Percentiles rank a stretch among this genome's conserved stretches.
Conservation (phyloP, 192 early-diverging fungal genomes). For the Coemansia sp. region DNA sequence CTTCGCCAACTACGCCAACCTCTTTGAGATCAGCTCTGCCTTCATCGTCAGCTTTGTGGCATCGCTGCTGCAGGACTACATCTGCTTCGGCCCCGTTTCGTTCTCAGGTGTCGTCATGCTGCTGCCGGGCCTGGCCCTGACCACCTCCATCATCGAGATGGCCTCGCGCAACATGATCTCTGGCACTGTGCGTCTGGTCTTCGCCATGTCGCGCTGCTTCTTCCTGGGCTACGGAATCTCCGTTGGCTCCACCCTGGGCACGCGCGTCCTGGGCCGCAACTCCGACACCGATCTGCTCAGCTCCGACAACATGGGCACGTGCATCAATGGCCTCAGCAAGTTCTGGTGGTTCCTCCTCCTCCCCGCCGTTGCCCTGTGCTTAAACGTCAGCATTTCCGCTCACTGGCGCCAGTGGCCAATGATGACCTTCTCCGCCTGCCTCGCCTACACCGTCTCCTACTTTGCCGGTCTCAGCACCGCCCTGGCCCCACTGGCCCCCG, state of each 20-base stretch:
- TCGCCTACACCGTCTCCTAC: conserved; percentile 69
- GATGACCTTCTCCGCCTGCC: conserved; percentile 66
- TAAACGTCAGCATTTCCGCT: conserved; percentile 64
- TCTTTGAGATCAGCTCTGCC: conserved; percentile 70
- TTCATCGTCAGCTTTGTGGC: conserved; percentile 65
- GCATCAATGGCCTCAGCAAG: conserved; percentile 32
- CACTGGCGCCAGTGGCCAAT: conserved; percentile 68
- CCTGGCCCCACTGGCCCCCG: conserved; percentile 59
- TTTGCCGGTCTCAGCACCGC: conserved; percentile 61
- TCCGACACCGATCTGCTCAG: conserved; percentile 23
- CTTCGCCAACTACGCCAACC: conserved; percentile 62
- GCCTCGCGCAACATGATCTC: conserved; percentile 84
- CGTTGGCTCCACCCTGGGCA: conserved; percentile 62
- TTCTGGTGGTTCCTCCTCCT: conserved; percentile 64
- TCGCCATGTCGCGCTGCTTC: conserved; percentile 76
- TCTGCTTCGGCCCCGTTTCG: conserved; percentile 65
- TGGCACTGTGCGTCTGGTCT: conserved; percentile 80
- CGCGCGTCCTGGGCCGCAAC: conserved; percentile 57
- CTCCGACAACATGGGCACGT: conserved; percentile 35
- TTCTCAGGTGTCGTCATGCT: conserved; percentile 64
- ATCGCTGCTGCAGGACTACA: conserved; percentile 57
- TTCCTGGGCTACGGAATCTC: conserved; percentile 74
- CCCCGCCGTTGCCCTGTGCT: conserved; percentile 54
- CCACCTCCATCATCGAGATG: conserved; percentile 84
- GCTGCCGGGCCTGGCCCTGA: conserved; percentile 76